Base-by-base conservation (phyloP, 257 asterid species). In the Petunia secreta region DNA sequence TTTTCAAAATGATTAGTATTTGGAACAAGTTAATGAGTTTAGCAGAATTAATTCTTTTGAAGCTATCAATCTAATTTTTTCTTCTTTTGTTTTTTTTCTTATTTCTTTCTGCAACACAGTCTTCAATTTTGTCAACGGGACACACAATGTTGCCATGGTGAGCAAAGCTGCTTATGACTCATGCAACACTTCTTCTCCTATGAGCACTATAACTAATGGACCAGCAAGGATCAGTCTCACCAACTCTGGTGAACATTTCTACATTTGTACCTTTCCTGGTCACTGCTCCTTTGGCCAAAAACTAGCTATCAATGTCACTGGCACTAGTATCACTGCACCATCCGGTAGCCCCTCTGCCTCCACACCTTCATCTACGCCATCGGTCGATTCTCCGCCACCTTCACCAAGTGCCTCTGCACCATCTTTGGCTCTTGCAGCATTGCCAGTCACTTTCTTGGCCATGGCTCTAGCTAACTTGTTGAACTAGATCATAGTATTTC, bases 261-360 rank as follows among this genome's bases (percentile, higher is more conserved):
- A 88, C 79, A 85, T 87, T n/a, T 92, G 98, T 85, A 88, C 93
- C 39, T 55, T 90, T 79, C 71, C 86, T 9, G 79, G 44, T 13
- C 97, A 94, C 83, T 94, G 97, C 81, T 69, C 89, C 43, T 38
- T 64, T 0, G 97, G 97, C 40, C 93, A 91, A 75, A 91, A 80
- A 85, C 83, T 92, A 67, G 92, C 94, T 54, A 88, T 92, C 87
- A 92, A 90, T 58, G 97, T 94, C 84, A 85, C 89, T 15, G 87
- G 83, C 43, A 8, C 74, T 44, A 36, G 41, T n/a, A 14, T 5
- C 15, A 5, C 15, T 15, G 15, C 41, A 40, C 41, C 37, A 40
- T 25, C 50, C 38, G 5, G 39, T 43, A 5, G 4, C 39, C n/a
- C 39, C 48, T 8, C 4, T 50, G 4, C 14, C 55, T 3, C 14